Conservation (phyloP, 441 rosid genomes). For the Pelargonium citronellum region DNA sequence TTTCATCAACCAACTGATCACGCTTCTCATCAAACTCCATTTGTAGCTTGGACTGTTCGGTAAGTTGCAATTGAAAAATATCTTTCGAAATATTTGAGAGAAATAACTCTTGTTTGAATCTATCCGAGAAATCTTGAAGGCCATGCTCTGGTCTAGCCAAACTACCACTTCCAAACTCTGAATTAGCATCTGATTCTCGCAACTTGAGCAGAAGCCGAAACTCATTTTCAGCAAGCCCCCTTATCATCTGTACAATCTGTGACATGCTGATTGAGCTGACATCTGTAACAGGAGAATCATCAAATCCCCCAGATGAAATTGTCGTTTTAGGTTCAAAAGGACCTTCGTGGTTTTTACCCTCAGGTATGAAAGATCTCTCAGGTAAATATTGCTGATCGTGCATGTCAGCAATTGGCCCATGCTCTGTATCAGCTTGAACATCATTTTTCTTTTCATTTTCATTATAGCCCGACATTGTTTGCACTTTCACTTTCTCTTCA, state of each 20-base stretch:
- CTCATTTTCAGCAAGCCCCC: slow-evolving; percentile 62
- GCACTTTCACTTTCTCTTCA: slow-evolving; percentile 30
- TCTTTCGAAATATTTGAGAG: slow-evolving; percentile 53
- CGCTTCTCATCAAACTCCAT: slow-evolving; percentile 41
- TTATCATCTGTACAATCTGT: slow-evolving; percentile 48
- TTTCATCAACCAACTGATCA: slow-evolving; percentile 47
- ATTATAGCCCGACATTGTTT: slow-evolving; percentile 18
- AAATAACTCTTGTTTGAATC: slow-evolving; percentile 65
- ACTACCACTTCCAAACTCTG: slow-evolving; percentile 27
- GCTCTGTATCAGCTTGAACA: slow-evolving; percentile 29
- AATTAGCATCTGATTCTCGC: slow-evolving; percentile 36
- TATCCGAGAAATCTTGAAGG: slow-evolving; percentile 35
- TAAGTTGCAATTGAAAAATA: slow-evolving; percentile 54
- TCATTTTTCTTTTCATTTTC: slow-evolving; percentile 23
- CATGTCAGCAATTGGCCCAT: slow-evolving; percentile 29
- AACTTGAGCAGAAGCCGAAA: slow-evolving; percentile 47
- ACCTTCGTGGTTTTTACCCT: slow-evolving; percentile 32
- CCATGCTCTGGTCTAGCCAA: slow-evolving; percentile 20
- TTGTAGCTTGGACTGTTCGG: slow-evolving; percentile 54
- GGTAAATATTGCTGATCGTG: slow-evolving; percentile 35
- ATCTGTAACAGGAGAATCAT: slow-evolving; percentile 34
- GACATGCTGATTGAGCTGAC: slow-evolving; percentile 35
- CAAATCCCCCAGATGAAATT: slow-evolving; percentile 28
- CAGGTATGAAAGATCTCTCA: slow-evolving; percentile 36
- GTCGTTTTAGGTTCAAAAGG: slow-evolving; percentile 27